phyloP scores from a whole-genome alignment of 768 basidiomycete genomes.

The Paxillus rubicundulus region DNA sequence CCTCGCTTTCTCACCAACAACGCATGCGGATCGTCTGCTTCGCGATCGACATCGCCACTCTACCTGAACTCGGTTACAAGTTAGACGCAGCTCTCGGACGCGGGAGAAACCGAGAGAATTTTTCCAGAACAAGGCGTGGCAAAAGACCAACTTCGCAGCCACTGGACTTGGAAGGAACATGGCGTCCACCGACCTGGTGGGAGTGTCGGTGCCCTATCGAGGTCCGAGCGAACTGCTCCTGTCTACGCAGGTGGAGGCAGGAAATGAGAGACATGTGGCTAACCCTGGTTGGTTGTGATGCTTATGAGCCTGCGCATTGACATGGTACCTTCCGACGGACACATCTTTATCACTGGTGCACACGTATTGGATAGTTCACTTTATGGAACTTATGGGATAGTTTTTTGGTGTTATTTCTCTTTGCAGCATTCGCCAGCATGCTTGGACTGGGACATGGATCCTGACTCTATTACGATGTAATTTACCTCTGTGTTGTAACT shows the following conservation, averaged over 20 bases:
- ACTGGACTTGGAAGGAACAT: constrained; percentile 29
- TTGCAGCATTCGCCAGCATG: neutral
- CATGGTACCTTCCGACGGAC: constrained; percentile 1
- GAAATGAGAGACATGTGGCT: constrained; percentile 49
- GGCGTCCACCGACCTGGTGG: constrained; percentile 35
- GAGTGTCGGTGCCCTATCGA: constrained; percentile 28
- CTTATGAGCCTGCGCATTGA: constrained; percentile 36
- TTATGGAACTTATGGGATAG: constrained; percentile 1
- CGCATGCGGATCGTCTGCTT: constrained; percentile 51
- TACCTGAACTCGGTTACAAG: constrained; percentile 36
- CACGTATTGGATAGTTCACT: neutral
- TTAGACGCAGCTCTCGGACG: constrained; percentile 12
- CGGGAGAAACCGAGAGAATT: constrained; percentile 1
- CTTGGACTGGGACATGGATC: constrained; percentile 2
- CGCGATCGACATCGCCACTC: constrained; percentile 45
- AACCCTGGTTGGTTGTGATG: constrained; percentile 43
- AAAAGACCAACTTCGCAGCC: constrained; percentile 8
- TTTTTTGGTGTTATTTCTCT: constrained; percentile 5
- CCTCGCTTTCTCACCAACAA: constrained; percentile 53
- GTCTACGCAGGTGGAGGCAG: constrained; percentile 36
- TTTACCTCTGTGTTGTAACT: no score
- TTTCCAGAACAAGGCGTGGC: constrained; percentile 5
- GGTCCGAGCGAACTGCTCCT: constrained; percentile 22
- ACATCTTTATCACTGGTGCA: constrained; percentile 1
- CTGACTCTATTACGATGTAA: no score